Evolutionary conservation across 352 stramenopile species (phyloP).

Genomic region (Phytophthora pini): DNA sequence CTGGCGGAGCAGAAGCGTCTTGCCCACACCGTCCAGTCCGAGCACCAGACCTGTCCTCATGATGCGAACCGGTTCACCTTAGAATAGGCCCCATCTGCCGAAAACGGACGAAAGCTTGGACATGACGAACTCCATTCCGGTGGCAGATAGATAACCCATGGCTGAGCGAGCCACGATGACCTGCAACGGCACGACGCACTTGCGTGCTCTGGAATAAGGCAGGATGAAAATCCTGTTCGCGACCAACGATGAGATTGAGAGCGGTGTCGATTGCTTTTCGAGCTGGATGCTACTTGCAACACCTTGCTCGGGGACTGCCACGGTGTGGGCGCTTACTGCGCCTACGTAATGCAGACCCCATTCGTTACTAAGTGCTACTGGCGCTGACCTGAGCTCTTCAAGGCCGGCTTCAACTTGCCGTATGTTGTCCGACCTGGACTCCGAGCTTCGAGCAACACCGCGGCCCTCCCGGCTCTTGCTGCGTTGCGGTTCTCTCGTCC

Average conservation of each 20-base stretch:
- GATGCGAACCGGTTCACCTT: slow-evolving; percentile 1
- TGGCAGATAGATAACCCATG: background rate
- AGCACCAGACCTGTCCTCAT: slow-evolving; percentile 74
- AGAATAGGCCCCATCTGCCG: slow-evolving; percentile 14
- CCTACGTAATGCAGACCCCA: too few species aligned
- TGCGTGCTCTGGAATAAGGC: slow-evolving; percentile 17
- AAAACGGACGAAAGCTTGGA: too few species aligned
- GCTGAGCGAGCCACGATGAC: background rate
- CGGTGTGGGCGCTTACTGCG: too few species aligned
- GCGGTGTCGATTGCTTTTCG: background rate
- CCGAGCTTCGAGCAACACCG: background rate
- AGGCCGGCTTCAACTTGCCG: slow-evolving; percentile 6
- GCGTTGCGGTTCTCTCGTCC: slow-evolving; percentile 5
- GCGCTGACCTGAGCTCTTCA: background rate
- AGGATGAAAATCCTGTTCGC: slow-evolving; percentile 19
- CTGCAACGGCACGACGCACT: slow-evolving; percentile 7
- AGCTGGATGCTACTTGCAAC: slow-evolving; percentile 11
- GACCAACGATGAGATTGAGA: slow-evolving; percentile 10
- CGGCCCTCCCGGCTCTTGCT: slow-evolving; percentile 8
- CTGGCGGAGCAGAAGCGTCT: slow-evolving; percentile 76
- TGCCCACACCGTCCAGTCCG: slow-evolving; percentile 69
- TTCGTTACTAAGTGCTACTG: background rate
- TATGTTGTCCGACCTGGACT: background rate
- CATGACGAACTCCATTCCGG: too few species aligned
- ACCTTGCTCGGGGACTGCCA: background rate